Conservation (phyloP, 2,329 filamentous ascomycete genomes). For the Tricladium varicosporioides region DNA sequence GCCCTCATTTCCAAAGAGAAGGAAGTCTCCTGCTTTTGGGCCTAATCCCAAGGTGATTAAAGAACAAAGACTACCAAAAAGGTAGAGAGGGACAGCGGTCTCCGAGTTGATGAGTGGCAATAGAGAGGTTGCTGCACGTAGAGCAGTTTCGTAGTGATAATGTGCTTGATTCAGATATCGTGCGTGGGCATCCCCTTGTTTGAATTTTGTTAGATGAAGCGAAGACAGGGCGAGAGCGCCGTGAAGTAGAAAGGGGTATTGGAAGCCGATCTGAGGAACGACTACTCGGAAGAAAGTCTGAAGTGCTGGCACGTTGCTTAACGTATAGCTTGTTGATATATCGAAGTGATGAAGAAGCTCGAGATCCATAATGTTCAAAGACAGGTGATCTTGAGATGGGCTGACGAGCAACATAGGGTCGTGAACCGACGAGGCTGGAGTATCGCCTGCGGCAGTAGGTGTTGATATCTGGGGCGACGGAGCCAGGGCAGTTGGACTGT, state of each 20-base stretch:
- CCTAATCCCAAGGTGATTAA: slow-evolving; percentile 37
- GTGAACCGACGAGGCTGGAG: not conserved
- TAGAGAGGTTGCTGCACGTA: slow-evolving; percentile 30
- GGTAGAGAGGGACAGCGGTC: slow-evolving; percentile 35
- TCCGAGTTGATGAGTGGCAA: slow-evolving; percentile 33
- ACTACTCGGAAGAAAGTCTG: slow-evolving; percentile 17
- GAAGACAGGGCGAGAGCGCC: slow-evolving; percentile 28
- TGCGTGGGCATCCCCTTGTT: slow-evolving; percentile 33
- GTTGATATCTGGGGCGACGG: not conserved
- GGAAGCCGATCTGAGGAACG: slow-evolving; percentile 16
- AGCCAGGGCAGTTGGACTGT: slow-evolving; percentile 1
- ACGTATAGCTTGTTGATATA: slow-evolving; percentile 18
- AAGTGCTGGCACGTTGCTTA: slow-evolving; percentile 13
- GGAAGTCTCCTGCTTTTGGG: slow-evolving; percentile 35
- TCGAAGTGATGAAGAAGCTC: slow-evolving; percentile 23
- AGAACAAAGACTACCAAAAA: slow-evolving; percentile 37
- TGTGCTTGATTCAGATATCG: slow-evolving; percentile 38
- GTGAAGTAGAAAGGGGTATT: slow-evolving; percentile 19
- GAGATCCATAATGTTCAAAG: slow-evolving; percentile 19
- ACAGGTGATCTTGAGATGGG: not conserved
- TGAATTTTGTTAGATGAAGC: slow-evolving; percentile 44
- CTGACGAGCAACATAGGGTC: not conserved
- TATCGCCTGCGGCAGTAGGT: not conserved
- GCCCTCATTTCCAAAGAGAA: slow-evolving; percentile 34
- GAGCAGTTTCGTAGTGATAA: slow-evolving; percentile 33